Conservation (phyloP, 371 early-diverging fungal genomes). For the Mortierella sp. region DNA sequence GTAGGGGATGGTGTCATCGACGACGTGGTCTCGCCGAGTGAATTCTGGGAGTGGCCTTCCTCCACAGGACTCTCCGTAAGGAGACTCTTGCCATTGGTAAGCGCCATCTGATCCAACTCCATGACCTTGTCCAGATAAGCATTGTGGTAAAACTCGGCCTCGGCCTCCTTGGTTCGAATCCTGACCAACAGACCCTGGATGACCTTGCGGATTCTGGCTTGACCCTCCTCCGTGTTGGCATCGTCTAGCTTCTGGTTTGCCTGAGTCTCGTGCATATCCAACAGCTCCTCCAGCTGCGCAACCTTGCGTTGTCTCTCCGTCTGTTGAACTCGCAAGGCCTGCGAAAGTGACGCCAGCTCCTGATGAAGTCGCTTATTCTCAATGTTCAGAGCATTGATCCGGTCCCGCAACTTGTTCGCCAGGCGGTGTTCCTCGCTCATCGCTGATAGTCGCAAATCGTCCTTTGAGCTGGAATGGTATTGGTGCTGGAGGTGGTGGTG, state of each 20-base stretch:
- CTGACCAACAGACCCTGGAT: constrained; percentile 54
- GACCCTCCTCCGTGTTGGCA: constrained; percentile 48
- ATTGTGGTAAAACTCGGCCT: constrained; percentile 57
- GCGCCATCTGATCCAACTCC: constrained; percentile 56
- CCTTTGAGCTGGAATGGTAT: constrained; percentile 32
- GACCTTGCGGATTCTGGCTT: constrained; percentile 49
- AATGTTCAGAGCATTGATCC: constrained; percentile 43
- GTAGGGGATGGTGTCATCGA: constrained; percentile 14
- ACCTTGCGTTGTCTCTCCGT: constrained; percentile 51
- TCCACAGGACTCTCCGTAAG: constrained; percentile 17
- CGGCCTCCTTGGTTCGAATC: constrained; percentile 57
- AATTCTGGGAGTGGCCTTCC: constrained; percentile 8
- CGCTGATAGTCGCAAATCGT: constrained; percentile 33
- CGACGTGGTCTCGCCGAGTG: constrained; percentile 21
- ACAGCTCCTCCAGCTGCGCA: constrained; percentile 41
- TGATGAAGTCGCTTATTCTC: constrained; percentile 50
- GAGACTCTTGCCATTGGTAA: constrained; percentile 38
- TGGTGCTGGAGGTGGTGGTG: constrained; percentile 4
- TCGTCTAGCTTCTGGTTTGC: constrained; percentile 35
- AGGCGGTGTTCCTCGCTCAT: constrained; percentile 39
- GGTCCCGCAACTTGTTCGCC: constrained; percentile 51
- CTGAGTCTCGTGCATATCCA: constrained; percentile 49
- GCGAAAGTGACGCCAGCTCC: constrained; percentile 43
- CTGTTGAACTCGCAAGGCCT: constrained; percentile 43
- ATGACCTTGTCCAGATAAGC: constrained; percentile 57